Base-by-base conservation (phyloP, 2,329 filamentous ascomycete species). In the Colletotrichum gigasporum region DNA sequence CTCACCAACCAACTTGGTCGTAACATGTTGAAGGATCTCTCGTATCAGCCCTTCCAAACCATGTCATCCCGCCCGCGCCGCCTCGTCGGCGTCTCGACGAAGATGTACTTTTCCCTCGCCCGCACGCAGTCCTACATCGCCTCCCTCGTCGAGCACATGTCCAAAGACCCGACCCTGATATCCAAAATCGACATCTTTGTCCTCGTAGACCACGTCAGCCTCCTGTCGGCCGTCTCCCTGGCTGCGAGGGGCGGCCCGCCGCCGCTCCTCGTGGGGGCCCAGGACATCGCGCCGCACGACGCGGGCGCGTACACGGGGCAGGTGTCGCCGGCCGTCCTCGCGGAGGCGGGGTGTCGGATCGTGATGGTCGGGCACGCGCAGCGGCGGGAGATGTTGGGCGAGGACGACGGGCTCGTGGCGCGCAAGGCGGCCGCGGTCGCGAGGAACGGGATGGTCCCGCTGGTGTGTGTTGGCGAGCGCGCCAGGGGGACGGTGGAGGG, bases 341-440 rank as follows among this genome's bases (percentile, higher is more conserved):
- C 82, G 50, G 86, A 91, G 62, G 83, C 91, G 1, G 92, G 92
- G 51, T 91, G 88, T 53, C 83, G 81, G 20, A 85, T 96, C 51
- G 90, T 96, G 12, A 91, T 94, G 72, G 81, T 96, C 5, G 92
- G 92, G 1, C 93, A 96, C 73, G 92, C 93, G 2, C 93, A 96
- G 77, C 85, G 93, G 5, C 83, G 92, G 56, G 78, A 87, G 2
- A 74, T 92, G 28, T 93, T 94, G 71, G 85, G 85, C 18, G 93
- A 96, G 81, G 91, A 87, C 18, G 91, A 95, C 71, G 83, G 80
- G 16, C 79, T 83, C 41, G 86, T 90, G 0, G 88, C 88, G 0
- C 83, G 79, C 65, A 96, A 96, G 78, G 91, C 91, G 0, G 84
- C 82, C 0, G 92, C 91, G 0, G 87, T 87, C 1, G 87, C 85